These are phyloP conservation scores for Aspergillus glaucus DNA, from an alignment of 2,329 filamentous ascomycete species.

Conservation along the genomic window DNA sequence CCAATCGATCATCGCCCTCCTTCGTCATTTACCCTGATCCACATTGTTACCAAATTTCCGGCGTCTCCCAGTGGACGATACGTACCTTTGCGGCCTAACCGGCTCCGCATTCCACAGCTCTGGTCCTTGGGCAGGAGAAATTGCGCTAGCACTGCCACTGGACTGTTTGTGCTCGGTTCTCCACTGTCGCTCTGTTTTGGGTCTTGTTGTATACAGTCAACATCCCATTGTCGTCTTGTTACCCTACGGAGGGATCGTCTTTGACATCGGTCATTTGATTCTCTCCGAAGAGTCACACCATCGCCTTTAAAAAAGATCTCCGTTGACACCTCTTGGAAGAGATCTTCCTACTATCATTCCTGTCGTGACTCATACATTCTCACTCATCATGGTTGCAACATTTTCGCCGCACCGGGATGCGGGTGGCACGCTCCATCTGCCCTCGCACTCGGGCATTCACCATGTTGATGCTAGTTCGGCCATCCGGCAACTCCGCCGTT, in stretches of 20 bases:
- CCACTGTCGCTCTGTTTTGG: background rate
- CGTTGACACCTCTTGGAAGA: background rate
- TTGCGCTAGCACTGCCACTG: constrained; percentile 40
- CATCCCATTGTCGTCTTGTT: too few relatives aligned
- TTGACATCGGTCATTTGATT: too few relatives aligned
- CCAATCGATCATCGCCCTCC: background rate
- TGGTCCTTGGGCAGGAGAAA: constrained; percentile 48
- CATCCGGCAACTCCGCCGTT: constrained; percentile 76
- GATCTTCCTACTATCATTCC: background rate
- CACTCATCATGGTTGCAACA: constrained; percentile 38
- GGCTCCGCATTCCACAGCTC: constrained; percentile 22
- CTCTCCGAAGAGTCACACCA: too few relatives aligned
- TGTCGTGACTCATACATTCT: background rate
- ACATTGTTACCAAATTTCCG: constrained; percentile 1
- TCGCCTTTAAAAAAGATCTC: background rate
- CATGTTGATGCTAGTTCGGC: constrained; percentile 76
- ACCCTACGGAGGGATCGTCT: too few relatives aligned
- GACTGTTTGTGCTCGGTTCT: constrained; percentile 22
- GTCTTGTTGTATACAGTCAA: too few relatives aligned
- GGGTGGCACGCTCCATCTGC: constrained; percentile 75
- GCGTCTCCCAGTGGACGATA: background rate
- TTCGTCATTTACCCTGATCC: background rate
- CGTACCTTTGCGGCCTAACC: background rate
- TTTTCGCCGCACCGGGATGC: constrained; percentile 46
- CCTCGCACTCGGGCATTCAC: constrained; percentile 77